These are phyloP conservation scores for Corniculantispora saksenae DNA, from an alignment of 2,329 filamentous ascomycete genomes.

Conservation along the genomic window DNA sequence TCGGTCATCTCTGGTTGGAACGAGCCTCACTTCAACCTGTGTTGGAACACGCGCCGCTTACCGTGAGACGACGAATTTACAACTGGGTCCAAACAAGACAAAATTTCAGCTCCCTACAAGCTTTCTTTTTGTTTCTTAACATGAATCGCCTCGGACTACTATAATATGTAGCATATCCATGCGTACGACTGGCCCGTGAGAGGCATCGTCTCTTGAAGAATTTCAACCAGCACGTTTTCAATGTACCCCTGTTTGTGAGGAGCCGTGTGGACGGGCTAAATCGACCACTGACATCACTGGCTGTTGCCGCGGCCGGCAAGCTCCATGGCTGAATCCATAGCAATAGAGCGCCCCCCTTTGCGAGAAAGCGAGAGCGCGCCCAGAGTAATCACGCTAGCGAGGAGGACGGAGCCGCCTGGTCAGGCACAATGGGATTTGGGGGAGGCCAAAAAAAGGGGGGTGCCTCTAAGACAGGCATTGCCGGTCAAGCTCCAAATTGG, in stretches of 20 bases:
- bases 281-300: background rate
- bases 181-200: background rate
- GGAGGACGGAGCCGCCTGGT: background rate
- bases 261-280: background rate
- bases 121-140: background rate
- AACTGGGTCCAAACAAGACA: background rate
- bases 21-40: background rate
- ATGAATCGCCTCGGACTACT: background rate
- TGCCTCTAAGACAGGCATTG: background rate
- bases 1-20: background rate
- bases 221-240: background rate
- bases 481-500: background rate
- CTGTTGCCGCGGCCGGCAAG: background rate
- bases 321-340: background rate
- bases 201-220: background rate
- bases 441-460: background rate
- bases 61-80: background rate
- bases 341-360: background rate
- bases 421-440: slow-evolving; percentile 8
- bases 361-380: background rate
- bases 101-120: background rate
- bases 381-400: background rate
- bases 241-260: background rate
- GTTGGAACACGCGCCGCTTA: background rate
- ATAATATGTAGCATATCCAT: background rate